Evolutionary conservation across 768 basidiomycete species (phyloP).

Genomic region (Rhodotorula kratochvilovae): DNA sequence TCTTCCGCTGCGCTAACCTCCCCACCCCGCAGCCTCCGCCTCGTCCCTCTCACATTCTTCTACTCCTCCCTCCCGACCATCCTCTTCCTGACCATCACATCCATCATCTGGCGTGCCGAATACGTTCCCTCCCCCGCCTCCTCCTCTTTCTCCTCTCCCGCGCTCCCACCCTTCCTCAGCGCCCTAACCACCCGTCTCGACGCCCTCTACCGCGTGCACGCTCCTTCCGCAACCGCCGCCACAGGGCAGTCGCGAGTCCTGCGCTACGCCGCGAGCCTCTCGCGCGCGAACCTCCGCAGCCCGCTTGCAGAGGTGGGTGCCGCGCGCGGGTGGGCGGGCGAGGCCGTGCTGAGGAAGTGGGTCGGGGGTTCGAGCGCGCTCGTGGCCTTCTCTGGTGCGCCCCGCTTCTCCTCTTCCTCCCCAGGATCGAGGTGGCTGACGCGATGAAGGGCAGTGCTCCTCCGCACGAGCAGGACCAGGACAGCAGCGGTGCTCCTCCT

Average conservation of each 20-base stretch:
- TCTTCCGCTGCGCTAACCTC: too few relatives aligned
- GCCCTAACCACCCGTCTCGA: not conserved
- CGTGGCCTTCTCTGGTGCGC: constrained; percentile 17
- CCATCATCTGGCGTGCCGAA: constrained; percentile 25
- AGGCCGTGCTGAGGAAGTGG: constrained; percentile 22
- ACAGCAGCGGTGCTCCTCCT: constrained; percentile 4
- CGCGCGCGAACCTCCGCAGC: constrained; percentile 2
- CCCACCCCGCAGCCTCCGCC: not conserved
- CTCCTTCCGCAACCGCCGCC: not conserved
- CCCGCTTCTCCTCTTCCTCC: too few relatives aligned
- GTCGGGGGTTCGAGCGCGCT: constrained; percentile 7
- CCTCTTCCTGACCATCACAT: constrained; percentile 24
- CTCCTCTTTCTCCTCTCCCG: not conserved
- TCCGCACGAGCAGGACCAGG: not conserved
- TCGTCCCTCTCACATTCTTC: constrained; percentile 12
- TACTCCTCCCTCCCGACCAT: constrained; percentile 9
- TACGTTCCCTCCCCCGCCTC: constrained; percentile 11
- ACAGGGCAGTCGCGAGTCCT: not conserved
- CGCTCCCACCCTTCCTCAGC: not conserved
- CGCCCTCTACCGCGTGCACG: not conserved
- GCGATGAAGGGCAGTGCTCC: not conserved
- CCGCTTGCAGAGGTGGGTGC: constrained; percentile 6
- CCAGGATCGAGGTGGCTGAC: too few relatives aligned
- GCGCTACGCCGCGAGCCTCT: constrained; percentile 12
- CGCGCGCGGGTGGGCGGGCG: constrained; percentile 25